Percentiles rank a stretch among this genome's conserved stretches.
These are phyloP conservation scores for Chlamydomonas reinhardtii DNA, from an alignment of 163 green algal species.

Conservation along the genomic window DNA sequence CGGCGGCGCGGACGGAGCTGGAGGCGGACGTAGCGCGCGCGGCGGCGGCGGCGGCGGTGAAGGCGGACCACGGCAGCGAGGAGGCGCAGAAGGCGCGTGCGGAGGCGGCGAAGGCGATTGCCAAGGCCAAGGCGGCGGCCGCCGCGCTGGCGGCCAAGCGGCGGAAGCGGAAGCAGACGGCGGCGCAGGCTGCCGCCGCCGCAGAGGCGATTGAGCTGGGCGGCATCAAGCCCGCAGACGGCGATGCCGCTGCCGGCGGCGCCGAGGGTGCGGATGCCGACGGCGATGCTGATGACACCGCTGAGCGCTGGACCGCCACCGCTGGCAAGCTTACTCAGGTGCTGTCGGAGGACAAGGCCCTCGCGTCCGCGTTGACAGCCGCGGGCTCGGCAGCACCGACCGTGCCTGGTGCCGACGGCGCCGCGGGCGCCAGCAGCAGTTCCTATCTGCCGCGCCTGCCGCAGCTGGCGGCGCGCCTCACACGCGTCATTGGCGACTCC, in stretches of 20 bases:
- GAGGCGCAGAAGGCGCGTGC: background rate
- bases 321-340: background rate
- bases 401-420: background rate
- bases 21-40: background rate
- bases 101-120: background rate
- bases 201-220: slow-evolving; percentile 37
- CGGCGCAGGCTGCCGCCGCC: background rate
- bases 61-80: background rate
- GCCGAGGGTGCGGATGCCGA: background rate
- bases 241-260: background rate
- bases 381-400: background rate
- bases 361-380: background rate
- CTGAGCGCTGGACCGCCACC: slow-evolving; percentile 7
- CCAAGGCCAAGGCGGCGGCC: slow-evolving; percentile 6
- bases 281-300: background rate
- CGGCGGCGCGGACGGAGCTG: slow-evolving; percentile 2
- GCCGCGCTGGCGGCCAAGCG: slow-evolving; percentile 31
- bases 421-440: background rate
- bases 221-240: background rate
- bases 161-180: slow-evolving; percentile 13
- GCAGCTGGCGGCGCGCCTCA: slow-evolving; percentile 61
- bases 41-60: background rate
- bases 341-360: slow-evolving; percentile 6
- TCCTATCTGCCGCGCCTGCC: slow-evolving; percentile 60
- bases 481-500: slow-evolving; percentile 43